Evolutionary conservation across 208 protist genomes (phyloP).

Genomic region (Acanthamoeba culbertsoni): DNA sequence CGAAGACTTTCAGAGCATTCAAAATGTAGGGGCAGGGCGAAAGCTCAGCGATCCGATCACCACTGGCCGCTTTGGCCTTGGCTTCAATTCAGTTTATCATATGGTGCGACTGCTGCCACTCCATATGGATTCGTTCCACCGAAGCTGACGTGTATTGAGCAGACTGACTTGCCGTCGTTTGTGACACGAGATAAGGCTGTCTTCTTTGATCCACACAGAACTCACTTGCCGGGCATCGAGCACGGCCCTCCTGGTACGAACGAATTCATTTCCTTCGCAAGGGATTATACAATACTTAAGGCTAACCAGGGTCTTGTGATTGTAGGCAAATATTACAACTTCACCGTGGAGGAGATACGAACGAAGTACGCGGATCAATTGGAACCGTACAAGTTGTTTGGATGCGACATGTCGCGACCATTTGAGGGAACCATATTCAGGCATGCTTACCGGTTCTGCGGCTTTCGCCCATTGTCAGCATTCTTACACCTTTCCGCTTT

Average conservation of each 20-base stretch:
- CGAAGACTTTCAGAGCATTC: constrained; percentile 44
- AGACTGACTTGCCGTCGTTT: constrained; percentile 42
- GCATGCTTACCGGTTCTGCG: not conserved
- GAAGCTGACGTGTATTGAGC: not conserved
- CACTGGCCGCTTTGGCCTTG: constrained; percentile 2
- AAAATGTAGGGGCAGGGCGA: not conserved
- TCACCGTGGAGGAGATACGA: not conserved
- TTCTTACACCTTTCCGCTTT: not conserved
- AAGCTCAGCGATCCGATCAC: not conserved
- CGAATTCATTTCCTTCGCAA: not conserved
- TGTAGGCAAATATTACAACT: constrained; percentile 47
- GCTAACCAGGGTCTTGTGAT: too few species aligned
- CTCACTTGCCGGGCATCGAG: constrained; percentile 30
- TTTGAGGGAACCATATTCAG: constrained; percentile 35
- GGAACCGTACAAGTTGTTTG: not conserved
- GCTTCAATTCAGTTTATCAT: constrained; percentile 54
- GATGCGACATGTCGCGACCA: not conserved
- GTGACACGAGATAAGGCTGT: not conserved
- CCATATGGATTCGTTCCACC: not conserved
- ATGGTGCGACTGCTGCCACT: not conserved
- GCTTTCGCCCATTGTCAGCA: not conserved
- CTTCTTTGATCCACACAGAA: constrained; percentile 54
- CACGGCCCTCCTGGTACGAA: constrained; percentile 34
- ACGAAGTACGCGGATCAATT: constrained; percentile 46
- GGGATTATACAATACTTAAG: too few species aligned